Conservation (phyloP, 140 eudicot species). For the Erigeron philadelphicus region DNA sequence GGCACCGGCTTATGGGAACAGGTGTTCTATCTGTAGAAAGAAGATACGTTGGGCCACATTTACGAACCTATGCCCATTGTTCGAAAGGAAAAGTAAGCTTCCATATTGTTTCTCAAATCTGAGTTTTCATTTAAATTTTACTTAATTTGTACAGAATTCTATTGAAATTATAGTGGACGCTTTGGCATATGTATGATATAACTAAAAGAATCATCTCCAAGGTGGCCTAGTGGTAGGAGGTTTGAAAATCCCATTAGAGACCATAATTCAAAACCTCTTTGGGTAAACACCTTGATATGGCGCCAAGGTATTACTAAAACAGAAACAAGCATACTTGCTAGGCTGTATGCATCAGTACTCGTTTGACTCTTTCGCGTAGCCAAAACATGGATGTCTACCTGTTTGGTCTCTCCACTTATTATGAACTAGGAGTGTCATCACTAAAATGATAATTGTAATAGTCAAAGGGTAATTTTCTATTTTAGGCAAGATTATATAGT, state of each 20-base stretch:
- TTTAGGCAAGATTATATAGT: too few species aligned
- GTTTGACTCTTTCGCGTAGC: too few species aligned
- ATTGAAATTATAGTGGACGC: not conserved
- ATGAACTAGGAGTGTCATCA: not conserved
- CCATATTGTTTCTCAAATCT: slow-evolving; percentile 1
- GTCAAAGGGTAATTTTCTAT: not conserved
- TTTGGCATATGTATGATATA: not conserved
- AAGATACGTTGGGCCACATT: slow-evolving; percentile 52
- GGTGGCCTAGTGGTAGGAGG: not conserved
- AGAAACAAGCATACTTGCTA: too few species aligned
- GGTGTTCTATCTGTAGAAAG: slow-evolving; percentile 63
- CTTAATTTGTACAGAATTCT: not conserved
- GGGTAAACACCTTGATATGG: too few species aligned
- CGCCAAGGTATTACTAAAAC: too few species aligned
- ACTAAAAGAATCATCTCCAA: not conserved
- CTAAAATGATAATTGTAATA: not conserved
- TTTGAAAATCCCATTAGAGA: too few species aligned
- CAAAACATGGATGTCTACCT: too few species aligned
- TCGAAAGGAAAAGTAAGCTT: slow-evolving; percentile 73
- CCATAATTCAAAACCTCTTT: too few species aligned
- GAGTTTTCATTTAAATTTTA: not conserved
- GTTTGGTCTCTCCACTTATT: too few species aligned
- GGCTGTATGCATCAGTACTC: too few species aligned
- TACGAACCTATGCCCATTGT: slow-evolving; percentile 91
- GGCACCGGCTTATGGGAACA: slow-evolving; percentile 83